Conservation (phyloP, 768 basidiomycete species). For the Chiua virens region DNA sequence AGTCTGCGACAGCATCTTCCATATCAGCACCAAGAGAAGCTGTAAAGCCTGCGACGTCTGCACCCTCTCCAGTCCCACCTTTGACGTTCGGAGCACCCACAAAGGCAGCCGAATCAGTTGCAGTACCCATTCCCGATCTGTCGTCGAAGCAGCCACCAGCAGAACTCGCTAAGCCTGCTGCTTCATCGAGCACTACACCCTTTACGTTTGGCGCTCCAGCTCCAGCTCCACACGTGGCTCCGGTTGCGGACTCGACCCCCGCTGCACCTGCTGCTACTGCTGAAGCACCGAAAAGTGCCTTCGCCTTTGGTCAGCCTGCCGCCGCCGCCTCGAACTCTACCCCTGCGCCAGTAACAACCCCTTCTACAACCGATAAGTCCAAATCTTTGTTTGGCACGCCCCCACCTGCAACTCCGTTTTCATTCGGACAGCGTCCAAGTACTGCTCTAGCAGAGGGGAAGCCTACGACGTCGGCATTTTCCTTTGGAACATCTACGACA, state of each 20-base stretch:
- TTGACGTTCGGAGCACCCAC: conserved; percentile 31
- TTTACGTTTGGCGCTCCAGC: conserved; percentile 32
- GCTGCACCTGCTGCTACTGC: conserved; percentile 9
- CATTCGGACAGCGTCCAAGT: conserved; percentile 39
- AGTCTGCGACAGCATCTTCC: conserved; percentile 3
- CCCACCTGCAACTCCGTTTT: conserved; percentile 35
- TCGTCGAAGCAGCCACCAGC: conserved; percentile 11
- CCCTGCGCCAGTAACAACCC: conserved; percentile 3
- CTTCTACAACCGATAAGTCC: conserved; percentile 33
- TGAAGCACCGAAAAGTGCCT: conserved; percentile 33
- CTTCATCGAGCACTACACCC: conserved; percentile 6
- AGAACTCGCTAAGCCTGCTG: conserved; percentile 6
- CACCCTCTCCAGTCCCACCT: conserved; percentile 12
- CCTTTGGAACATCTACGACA: conserved; percentile 34
- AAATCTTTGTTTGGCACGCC: conserved; percentile 44
- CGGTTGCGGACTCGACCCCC: conserved; percentile 7
- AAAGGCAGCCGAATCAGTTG: conserved; percentile 21
- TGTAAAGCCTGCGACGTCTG: conserved; percentile 12
- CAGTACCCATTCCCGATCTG: conserved; percentile 1
- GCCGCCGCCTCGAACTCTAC: conserved; percentile 6
- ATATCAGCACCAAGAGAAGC: conserved; percentile 16
- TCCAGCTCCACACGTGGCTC: neutral
- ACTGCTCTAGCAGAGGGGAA: conserved; percentile 26
- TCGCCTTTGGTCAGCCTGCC: conserved; percentile 33
- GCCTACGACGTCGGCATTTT: conserved; percentile 16